phyloP scores from a whole-genome alignment of 345 rosid species.

The Lepidium sativum region DNA sequence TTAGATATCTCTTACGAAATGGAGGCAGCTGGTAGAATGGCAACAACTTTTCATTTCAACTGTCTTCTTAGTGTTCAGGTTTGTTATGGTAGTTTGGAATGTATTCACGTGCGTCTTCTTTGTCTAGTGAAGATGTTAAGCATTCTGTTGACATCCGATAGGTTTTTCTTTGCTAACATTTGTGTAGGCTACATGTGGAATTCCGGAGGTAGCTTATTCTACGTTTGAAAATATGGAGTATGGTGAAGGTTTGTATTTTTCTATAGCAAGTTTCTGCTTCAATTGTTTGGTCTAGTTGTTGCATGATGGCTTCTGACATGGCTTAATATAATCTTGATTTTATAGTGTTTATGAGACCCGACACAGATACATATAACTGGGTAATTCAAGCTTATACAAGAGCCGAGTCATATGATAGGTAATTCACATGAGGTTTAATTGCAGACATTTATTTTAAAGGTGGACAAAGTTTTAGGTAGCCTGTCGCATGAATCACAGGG shows the following conservation, averaged over 20 bases:
- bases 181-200: constrained; percentile 80
- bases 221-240: constrained; percentile 98
- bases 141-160: constrained; percentile 12
- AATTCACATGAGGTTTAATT: constrained; percentile 3
- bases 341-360: constrained; percentile 83
- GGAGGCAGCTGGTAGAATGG: constrained; percentile 95
- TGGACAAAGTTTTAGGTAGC: not conserved
- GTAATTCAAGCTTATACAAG: constrained; percentile 95
- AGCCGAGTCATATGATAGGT: constrained; percentile 97
- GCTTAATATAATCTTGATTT: constrained; percentile 16
- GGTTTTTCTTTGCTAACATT: constrained; percentile 16
- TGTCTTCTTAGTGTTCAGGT: constrained; percentile 97
- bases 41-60: constrained; percentile 93
- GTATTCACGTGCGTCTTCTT: not conserved
- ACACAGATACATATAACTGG: constrained; percentile 94
- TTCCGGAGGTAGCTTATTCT: constrained; percentile 85
- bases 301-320: not conserved
- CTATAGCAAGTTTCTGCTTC: not conserved
- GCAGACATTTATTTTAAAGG: not conserved
- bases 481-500: constrained; percentile 43
- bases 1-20: constrained; percentile 84
- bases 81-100: constrained; percentile 7
- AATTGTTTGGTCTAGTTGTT: constrained; percentile 4
- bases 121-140: not conserved
- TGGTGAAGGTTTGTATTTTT: constrained; percentile 69